Base-by-base conservation (phyloP, 768 basidiomycete species). In the Xerocomellus chrysenteron region DNA sequence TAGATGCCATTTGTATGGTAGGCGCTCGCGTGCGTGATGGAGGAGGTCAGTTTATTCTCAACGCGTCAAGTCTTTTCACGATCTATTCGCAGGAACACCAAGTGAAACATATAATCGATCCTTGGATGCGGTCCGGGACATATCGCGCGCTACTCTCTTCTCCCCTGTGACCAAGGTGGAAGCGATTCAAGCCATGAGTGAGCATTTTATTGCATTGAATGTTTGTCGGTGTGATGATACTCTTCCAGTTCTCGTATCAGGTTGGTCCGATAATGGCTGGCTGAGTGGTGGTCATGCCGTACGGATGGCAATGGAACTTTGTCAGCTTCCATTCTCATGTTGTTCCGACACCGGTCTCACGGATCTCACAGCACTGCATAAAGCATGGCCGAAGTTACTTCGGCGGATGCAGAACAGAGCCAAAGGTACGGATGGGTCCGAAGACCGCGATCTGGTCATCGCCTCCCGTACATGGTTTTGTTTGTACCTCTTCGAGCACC, bases 261-360 rank as follows among this genome's bases (percentile, higher is more conserved):
- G 94, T 6, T 98, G 93, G 89, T 94, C 92, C 17, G 92, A 95
- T 62, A 92, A 92, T 64, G 92, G 92, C n/a, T 95, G 94, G 94
- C 71, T 97, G 36, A 93, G 89, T 62, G 91, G 92, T 11, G 94
- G 92, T 11, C 95, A 97, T 73, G 95, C 95, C n/a, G 93, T 97
- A 10, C 83, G 94, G 49, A 94, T 98, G 92, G 94, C 92, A 40
- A 86, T 97, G 80, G 95, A 98, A 68, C 77, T 95, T 50, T 93
- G 92, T 91, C 67, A 69, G 85, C 72, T 51, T 26, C 10, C 35
- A 58, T 32, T 60, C 37, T 52, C 16, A 28, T 44, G 14, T 39
- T 36, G 44, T 47, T 52, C 12, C 32, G 9, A 43, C 30, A 12
- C 39, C 40, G 0, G 40, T 37, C 63, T 67, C 41, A 67, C 44